These are phyloP conservation scores for Panaeolus papilionaceus DNA, from an alignment of 768 basidiomycete genomes.

Conservation along the genomic window DNA sequence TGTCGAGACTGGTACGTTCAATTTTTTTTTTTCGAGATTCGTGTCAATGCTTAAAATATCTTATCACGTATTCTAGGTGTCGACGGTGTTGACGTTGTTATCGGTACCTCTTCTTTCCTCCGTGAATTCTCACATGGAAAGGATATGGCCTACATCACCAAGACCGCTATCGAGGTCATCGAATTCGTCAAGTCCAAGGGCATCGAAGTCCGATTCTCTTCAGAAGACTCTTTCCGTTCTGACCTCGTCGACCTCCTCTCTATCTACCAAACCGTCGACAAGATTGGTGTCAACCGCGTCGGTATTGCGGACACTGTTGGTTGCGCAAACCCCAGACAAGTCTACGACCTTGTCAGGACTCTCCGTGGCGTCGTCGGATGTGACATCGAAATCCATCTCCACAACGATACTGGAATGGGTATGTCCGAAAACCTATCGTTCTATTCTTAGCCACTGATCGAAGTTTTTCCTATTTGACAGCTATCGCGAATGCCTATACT, in stretches of 20 bases:
- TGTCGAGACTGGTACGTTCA: constrained; percentile 87
- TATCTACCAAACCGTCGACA: constrained; percentile 99
- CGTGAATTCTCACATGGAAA: constrained; percentile 99
- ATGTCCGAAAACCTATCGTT: constrained; percentile 29
- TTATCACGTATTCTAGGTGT: constrained; percentile 64
- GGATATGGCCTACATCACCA: constrained; percentile 99
- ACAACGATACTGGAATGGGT: constrained; percentile 99
- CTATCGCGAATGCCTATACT: constrained; percentile 98
- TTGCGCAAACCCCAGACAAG: constrained; percentile 97
- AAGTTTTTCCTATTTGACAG: constrained; percentile 34
- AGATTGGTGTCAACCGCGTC: constrained; percentile 98
- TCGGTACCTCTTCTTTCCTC: constrained; percentile 98
- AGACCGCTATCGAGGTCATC: constrained; percentile 98
- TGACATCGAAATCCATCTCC: constrained; percentile 97
- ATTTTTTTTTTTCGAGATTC: neutral
- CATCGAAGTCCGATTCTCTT: constrained; percentile 99
- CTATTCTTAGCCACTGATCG: constrained; percentile 5
- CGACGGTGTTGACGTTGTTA: constrained; percentile 98
- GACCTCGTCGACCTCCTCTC: constrained; percentile 98
- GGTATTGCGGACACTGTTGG: constrained; percentile 99
- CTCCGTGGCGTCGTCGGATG: constrained; percentile 95
- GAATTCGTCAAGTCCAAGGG: constrained; percentile 99
- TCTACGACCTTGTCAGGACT: constrained; percentile 97
- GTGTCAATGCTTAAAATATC: constrained; percentile 14
- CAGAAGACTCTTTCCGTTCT: constrained; percentile 99